Base-by-base conservation (phyloP, 1,284 basidiomycete species). In the Leccinum cinnamomeum region DNA sequence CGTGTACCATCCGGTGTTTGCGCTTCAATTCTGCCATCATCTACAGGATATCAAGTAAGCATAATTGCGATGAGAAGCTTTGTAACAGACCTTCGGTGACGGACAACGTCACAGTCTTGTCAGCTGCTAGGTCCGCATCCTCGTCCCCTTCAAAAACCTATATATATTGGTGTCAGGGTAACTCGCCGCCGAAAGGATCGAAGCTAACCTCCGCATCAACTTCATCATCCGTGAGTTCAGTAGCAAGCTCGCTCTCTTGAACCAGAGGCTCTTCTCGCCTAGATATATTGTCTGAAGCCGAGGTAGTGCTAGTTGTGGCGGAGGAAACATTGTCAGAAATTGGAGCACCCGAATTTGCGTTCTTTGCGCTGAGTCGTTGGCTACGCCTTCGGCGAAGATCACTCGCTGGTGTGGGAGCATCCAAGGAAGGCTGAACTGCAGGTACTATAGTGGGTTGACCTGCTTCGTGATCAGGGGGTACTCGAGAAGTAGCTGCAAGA, bases 1-100 rank as follows among this genome's bases (percentile, higher is more conserved):
- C 95, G 86, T 0, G 96, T 98, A 1, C 97, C 97, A 64, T 98
- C 94, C 0, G 97, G 95, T 0, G 97, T 98, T 75, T 97, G 94
- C 8, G 95, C 96, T 71, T 95, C 94, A 7, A 98, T 86, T 72
- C 91, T 94, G 5, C 90, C 89, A 7, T 94, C 94, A 77, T 97
- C 95, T 89, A 66, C 33, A 57, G 33, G 3, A 12, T 18, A 53
- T n/a, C 5, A 25, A 7, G 18, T 71, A 2, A 74, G 48, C 48
- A 61, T 16, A 12, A n/a, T 33, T 12, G 60, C 8, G 53, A 64
- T 37, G 28, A 23, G 14, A 46, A 20, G 16, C 60, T 3, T 4
- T 51, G 60, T 35, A 16, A 67, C 81, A 62, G 67, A 92, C 92
- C 92, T 77, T 93, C 89, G 20, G 83, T 85, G 28, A 97, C 86